Evolutionary conservation across 2,329 filamentous ascomycete genomes (phyloP).

Genomic region (Colletotrichum eremochloae): DNA sequence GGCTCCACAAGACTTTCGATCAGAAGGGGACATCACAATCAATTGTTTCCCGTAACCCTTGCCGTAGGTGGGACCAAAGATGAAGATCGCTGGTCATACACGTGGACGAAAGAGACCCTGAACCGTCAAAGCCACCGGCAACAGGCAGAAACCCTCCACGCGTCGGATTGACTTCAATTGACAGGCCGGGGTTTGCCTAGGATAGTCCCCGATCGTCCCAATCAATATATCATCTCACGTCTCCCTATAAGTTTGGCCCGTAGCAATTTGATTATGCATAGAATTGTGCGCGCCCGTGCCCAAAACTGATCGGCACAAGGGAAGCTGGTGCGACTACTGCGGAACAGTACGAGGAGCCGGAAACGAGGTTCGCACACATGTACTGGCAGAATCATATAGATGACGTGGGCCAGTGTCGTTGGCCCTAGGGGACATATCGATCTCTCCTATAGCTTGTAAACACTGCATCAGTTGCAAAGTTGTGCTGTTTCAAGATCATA

Average conservation of each 20-base stretch:
- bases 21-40: background rate
- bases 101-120: conserved; percentile 56
- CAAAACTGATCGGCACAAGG: conserved; percentile 64
- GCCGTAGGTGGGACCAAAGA: background rate
- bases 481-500: background rate
- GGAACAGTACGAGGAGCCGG: conserved; percentile 67
- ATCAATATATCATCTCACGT: too few relatives aligned
- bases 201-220: too few relatives aligned
- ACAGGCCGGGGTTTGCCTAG: background rate
- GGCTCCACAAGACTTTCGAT: background rate
- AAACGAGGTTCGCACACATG: conserved; percentile 53
- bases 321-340: conserved; percentile 61
- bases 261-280: too few relatives aligned
- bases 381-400: too few relatives aligned
- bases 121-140: conserved; percentile 66
- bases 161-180: too few relatives aligned
- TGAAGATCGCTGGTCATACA: background rate
- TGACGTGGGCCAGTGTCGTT: too few relatives aligned
- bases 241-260: too few relatives aligned
- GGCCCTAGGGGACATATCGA: too few relatives aligned
- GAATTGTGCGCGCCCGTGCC: conserved; percentile 35
- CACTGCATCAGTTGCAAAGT: too few relatives aligned
- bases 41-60: background rate
- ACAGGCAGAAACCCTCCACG: conserved; percentile 43
- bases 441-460: too few relatives aligned